Evolutionary conservation across 75 land plant genomes (phyloP).

Genomic region (Picea sitchensis): DNA sequence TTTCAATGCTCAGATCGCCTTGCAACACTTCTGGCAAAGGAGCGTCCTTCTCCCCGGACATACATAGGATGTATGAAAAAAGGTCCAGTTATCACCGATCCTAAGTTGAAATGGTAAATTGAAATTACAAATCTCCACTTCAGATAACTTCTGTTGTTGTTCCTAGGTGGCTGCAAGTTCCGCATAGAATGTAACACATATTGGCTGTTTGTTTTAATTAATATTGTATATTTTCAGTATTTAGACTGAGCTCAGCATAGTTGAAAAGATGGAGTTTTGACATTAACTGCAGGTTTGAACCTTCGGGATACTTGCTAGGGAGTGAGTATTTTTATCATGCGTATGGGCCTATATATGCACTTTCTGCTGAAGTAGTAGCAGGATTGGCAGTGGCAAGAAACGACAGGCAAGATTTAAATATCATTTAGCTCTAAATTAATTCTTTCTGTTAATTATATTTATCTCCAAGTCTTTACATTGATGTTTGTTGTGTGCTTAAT

Average conservation of each 20-base stretch:
- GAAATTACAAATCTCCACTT: neutral
- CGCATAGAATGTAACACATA: neutral
- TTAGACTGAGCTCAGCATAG: neutral
- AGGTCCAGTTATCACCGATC: slow-evolving; percentile 79
- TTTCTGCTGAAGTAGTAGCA: slow-evolving; percentile 81
- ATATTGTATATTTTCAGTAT: no score
- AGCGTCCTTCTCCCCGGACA: slow-evolving; percentile 48
- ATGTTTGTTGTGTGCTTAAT: neutral
- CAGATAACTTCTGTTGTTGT: neutral
- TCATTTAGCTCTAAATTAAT: neutral
- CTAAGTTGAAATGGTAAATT: slow-evolving; percentile 69
- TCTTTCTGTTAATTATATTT: neutral
- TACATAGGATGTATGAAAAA: slow-evolving; percentile 94
- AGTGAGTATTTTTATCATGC: slow-evolving; percentile 85
- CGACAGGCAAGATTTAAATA: slow-evolving; percentile 43
- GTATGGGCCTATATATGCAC: slow-evolving; percentile 88
- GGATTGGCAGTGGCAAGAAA: slow-evolving; percentile 54
- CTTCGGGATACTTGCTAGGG: slow-evolving; percentile 59
- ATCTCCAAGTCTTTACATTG: neutral
- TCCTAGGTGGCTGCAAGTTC: neutral
- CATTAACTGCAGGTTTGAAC: slow-evolving; percentile 66
- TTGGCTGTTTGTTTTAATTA: no score
- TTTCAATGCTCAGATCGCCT: slow-evolving; percentile 53
- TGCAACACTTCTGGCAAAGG: slow-evolving; percentile 71
- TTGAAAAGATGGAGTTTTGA: neutral